Evolutionary conservation across 306 rosid genomes (phyloP).

Genomic region (Gastrolobium villosum): DNA sequence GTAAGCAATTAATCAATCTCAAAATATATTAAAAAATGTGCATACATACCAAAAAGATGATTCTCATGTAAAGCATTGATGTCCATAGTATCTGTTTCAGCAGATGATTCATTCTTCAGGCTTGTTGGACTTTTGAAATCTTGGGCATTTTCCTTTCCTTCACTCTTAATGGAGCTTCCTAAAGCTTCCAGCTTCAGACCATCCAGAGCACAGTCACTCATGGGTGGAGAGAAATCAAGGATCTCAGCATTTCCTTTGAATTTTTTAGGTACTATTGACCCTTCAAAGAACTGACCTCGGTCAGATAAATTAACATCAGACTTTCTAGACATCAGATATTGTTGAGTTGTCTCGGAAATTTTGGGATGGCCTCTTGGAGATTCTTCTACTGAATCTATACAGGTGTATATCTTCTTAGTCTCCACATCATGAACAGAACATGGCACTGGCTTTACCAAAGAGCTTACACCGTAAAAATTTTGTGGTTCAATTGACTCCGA

Average conservation of each 20-base stretch:
- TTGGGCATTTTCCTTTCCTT: conserved; percentile 51
- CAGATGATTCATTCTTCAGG: conserved; percentile 72
- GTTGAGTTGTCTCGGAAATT: conserved; percentile 64
- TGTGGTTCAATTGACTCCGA: conserved; percentile 51
- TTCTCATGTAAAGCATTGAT: conserved; percentile 66
- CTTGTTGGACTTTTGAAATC: conserved; percentile 52
- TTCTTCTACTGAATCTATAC: conserved; percentile 62
- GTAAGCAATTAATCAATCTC: conserved; percentile 23
- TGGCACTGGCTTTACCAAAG: conserved; percentile 56
- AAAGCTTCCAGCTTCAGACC: conserved; percentile 62
- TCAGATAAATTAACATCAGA: conserved; percentile 59
- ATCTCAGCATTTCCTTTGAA: conserved; percentile 60
- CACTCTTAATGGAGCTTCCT: conserved; percentile 53
- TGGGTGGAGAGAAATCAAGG: conserved; percentile 53
- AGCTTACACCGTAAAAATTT: conserved; percentile 48
- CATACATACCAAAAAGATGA: conserved; percentile 62
- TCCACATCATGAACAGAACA: conserved; percentile 56
- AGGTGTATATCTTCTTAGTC: conserved; percentile 61
- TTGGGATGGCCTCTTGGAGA: conserved; percentile 60
- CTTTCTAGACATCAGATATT: conserved; percentile 58
- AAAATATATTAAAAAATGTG: conserved; percentile 16
- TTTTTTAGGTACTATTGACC: conserved; percentile 53
- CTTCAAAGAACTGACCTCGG: conserved; percentile 54
- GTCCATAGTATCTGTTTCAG: conserved; percentile 82
- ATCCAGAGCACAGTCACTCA: conserved; percentile 45